phyloP scores from a whole-genome alignment of 192 early-diverging fungal species.

The Backusella sp. region DNA sequence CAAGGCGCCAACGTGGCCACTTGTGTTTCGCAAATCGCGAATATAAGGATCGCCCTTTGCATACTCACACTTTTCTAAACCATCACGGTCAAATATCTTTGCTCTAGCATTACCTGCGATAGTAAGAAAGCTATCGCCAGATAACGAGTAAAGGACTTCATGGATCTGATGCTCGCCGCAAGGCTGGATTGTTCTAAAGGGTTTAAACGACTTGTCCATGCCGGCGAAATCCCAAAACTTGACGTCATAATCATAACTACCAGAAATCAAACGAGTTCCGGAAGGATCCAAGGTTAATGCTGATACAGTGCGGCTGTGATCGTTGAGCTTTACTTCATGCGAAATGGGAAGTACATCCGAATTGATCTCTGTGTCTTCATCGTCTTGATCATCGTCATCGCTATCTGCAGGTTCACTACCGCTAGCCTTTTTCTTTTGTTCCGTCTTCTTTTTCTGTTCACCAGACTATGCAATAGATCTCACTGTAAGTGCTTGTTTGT shows the following conservation, averaged over 20 bases:
- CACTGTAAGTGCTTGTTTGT: no score
- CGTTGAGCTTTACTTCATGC: constrained; percentile 63
- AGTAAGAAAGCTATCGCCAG: constrained; percentile 77
- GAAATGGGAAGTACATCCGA: constrained; percentile 59
- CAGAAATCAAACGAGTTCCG: constrained; percentile 74
- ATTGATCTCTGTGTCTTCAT: constrained; percentile 24
- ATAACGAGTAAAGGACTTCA: constrained; percentile 71
- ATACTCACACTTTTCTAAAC: constrained; percentile 68
- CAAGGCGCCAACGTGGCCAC: constrained; percentile 81
- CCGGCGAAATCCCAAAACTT: constrained; percentile 94
- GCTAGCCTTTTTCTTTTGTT: neutral
- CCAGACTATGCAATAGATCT: no score
- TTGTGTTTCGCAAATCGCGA: constrained; percentile 79
- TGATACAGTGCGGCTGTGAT: constrained; percentile 71
- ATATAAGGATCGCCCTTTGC: constrained; percentile 94
- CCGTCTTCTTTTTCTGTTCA: constrained; percentile 6
- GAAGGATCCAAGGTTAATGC: constrained; percentile 82
- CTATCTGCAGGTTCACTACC: constrained; percentile 14
- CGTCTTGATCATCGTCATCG: constrained; percentile 40
- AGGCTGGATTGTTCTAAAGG: constrained; percentile 81
- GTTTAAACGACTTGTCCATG: constrained; percentile 74
- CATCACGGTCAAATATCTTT: constrained; percentile 80
- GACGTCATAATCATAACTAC: constrained; percentile 77
- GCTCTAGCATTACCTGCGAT: constrained; percentile 73
- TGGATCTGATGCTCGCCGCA: constrained; percentile 79